Evolutionary conservation across 2,329 filamentous ascomycete species (phyloP).

Genomic region (Aureobasidium subglaciale): DNA sequence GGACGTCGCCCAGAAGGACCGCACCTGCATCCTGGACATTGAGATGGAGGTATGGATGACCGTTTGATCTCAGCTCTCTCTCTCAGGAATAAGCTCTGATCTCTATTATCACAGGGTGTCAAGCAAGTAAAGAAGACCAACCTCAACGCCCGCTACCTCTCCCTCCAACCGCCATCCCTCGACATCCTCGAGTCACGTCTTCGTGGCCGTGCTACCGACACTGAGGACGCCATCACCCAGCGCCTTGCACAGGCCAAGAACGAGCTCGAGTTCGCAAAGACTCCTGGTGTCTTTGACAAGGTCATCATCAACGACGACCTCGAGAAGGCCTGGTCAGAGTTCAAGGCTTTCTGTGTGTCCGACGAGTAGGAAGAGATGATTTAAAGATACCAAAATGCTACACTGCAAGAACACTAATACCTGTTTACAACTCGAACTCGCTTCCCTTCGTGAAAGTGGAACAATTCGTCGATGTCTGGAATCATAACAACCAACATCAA

Average conservation of each 20-base stretch:
- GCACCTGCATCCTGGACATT: conserved; percentile 82
- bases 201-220: conserved; percentile 70
- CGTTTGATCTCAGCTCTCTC: background rate
- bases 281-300: conserved; percentile 58
- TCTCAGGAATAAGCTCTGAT: background rate
- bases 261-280: conserved; percentile 67
- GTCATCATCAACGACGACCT: conserved; percentile 61
- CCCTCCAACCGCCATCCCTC: conserved; percentile 72
- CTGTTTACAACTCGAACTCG: too few relatives aligned
- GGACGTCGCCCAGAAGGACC: conserved; percentile 61
- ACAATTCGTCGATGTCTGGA: too few relatives aligned
- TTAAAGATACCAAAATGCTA: background rate
- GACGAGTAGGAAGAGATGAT: conserved; percentile 17
- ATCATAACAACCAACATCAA: too few relatives aligned
- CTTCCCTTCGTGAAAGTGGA: too few relatives aligned
- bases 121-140: conserved; percentile 80
- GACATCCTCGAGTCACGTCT: conserved; percentile 68
- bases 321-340: conserved; percentile 48
- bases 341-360: conserved; percentile 32
- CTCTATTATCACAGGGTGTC: conserved; percentile 53
- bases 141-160: conserved; percentile 72
- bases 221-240: conserved; percentile 62
- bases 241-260: conserved; percentile 63
- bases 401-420: background rate
- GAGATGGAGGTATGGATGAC: conserved; percentile 72